Evolutionary conservation across 805 yeast species (phyloP).

Genomic region (Candida glaebosa): DNA sequence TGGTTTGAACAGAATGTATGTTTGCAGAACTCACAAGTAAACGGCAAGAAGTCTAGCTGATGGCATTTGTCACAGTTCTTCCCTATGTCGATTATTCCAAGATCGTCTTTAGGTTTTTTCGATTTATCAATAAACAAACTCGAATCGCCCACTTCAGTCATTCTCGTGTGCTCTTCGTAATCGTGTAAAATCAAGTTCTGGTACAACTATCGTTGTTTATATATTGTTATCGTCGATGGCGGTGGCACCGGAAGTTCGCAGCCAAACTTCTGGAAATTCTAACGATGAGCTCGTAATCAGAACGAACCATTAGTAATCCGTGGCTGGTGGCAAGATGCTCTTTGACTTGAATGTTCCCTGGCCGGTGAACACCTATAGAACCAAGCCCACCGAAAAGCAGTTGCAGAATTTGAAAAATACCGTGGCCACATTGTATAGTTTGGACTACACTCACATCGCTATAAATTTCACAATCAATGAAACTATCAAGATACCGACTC

Average conservation of each 20-base stretch:
- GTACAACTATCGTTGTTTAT: constrained; percentile 3
- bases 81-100: constrained; percentile 54
- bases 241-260: constrained; percentile 9
- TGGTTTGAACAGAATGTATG: constrained; percentile 50
- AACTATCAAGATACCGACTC: constrained; percentile 49
- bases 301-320: not conserved
- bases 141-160: constrained; percentile 1
- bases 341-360: constrained; percentile 72
- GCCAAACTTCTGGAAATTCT: not conserved
- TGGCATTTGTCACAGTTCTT: constrained; percentile 51
- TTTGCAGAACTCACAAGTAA: constrained; percentile 47
- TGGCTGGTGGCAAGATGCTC: constrained; percentile 11
- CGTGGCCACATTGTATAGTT: constrained; percentile 48
- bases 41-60: constrained; percentile 57
- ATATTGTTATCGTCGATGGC: constrained; percentile 4
- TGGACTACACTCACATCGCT: constrained; percentile 78
- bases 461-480: constrained; percentile 61
- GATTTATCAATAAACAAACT: constrained; percentile 21
- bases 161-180: not conserved
- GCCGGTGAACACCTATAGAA: constrained; percentile 53
- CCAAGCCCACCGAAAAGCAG: constrained; percentile 40
- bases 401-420: constrained; percentile 45
- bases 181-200: too few relatives aligned
- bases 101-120: constrained; percentile 18
- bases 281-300: constrained; percentile 1